Conservation (phyloP, 495 filamentous ascomycete species). For the Aspergillus steynii region DNA sequence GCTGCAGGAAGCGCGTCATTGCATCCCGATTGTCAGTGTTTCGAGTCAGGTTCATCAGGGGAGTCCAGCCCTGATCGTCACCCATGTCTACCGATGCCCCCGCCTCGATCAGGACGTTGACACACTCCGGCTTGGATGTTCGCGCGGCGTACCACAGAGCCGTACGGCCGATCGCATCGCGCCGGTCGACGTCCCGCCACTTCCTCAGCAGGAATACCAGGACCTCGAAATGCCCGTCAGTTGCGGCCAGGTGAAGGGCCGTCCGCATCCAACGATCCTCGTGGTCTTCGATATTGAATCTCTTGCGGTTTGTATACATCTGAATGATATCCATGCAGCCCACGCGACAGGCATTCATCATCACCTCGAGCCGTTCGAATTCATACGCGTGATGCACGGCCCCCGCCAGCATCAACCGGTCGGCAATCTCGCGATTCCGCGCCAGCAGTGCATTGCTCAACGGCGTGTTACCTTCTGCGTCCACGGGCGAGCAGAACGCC, state of each 20-base stretch:
- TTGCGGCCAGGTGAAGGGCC: neutral
- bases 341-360: neutral
- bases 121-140: neutral
- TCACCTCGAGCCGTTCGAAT: neutral
- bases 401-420: neutral
- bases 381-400: neutral
- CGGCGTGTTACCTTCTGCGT: neutral
- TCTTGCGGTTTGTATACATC: neutral
- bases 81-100: neutral
- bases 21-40: neutral
- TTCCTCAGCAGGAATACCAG: neutral
- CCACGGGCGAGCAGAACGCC: neutral
- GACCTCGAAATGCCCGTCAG: neutral
- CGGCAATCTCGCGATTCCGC: neutral
- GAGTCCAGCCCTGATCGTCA: neutral
- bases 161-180: neutral
- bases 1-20: neutral
- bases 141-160: neutral
- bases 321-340: neutral
- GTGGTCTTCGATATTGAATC: neutral
- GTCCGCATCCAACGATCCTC: neutral
- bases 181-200: neutral
- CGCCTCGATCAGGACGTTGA: too few species aligned
- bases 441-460: neutral
- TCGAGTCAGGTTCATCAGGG: neutral